Conservation (phyloP, 805 yeast genomes). For the Torulaspora indica region DNA sequence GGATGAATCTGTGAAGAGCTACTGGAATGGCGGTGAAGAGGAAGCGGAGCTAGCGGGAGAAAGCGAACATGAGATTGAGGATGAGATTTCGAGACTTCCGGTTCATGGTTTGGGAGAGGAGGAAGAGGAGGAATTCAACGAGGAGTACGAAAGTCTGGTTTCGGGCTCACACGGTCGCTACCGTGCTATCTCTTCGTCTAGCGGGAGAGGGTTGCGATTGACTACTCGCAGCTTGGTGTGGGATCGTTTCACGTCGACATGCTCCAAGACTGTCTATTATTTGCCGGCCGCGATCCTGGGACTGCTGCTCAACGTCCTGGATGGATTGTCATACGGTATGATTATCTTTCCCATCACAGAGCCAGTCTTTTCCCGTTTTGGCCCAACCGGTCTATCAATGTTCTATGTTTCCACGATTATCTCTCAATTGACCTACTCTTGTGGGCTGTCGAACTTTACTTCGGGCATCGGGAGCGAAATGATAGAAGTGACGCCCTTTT, state of each 20-base stretch:
- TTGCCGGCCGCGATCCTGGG: constrained; percentile 85
- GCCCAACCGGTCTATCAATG: constrained; percentile 88
- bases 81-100: not conserved
- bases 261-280: constrained; percentile 22
- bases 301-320: constrained; percentile 75
- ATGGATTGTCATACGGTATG: constrained; percentile 96
- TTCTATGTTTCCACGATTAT: constrained; percentile 89
- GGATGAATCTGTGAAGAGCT: constrained; percentile 12
- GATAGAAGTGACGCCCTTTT: constrained; percentile 98
- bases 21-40: constrained; percentile 3
- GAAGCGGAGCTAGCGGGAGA: not conserved
- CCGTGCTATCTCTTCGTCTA: constrained; percentile 8
- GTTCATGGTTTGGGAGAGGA: not conserved
- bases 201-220: constrained; percentile 2
- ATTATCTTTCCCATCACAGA: constrained; percentile 91
- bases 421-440: constrained; percentile 79
- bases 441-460: constrained; percentile 86
- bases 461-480: constrained; percentile 96
- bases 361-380: constrained; percentile 68
- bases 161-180: constrained; percentile 8
- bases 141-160: constrained; percentile 10
- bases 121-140: constrained; percentile 1
- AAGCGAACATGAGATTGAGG: constrained; percentile 3
- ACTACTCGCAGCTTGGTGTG: constrained; percentile 1
- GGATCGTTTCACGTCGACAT: not conserved